Base-by-base conservation (phyloP, 306 rosid genomes). In the Prunus mume region DNA sequence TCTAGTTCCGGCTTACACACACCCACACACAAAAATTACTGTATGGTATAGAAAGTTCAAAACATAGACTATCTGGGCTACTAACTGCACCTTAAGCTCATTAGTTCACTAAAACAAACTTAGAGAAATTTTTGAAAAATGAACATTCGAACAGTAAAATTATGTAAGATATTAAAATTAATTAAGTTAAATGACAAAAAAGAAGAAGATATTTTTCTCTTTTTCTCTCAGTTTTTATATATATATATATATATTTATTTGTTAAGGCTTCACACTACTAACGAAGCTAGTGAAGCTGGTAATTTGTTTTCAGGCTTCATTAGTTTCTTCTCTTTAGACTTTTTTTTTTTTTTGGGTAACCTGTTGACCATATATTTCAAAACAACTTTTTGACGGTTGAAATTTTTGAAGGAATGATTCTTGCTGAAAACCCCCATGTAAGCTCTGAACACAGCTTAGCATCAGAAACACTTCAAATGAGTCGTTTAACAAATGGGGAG, bases 401-500 rank as follows among this genome's bases (percentile, higher is more conserved):
- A 70, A 52, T 80, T 41, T 71, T 68, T 27, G 73, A 73, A 69
- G 76, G 85, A 86, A 78, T 79, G 88, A 58, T 78, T 55, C 30
- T 58, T 73, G 76, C 80, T 76, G 82, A 80, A 79, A 84, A 80
- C 80, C 68, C 71, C 9, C 34, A 71, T 76, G 73, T 67, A 71
- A 61, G 28, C 55, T 27, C 63, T 78, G 79, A 77, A 72, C 38
- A 71, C 54, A 80, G 55, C 77, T 76, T 77, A 86, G 88, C 76
- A 64, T 49, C 78, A 55, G 89, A 80, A 84, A 73, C 75, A 14
- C 24, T 78, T n/a, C 68, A 76, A 78, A 80, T 78, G 86, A 83
- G 80, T 77, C 86, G 81, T 60, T 47, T 82, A 20, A 56, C 73
- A 32, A 86, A 85, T 73, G 87, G 87, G 15, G 93, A 83, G 80